Evolutionary conservation across 2,329 filamentous ascomycete species (phyloP), one percentile per base, ranked within the genome.

Genomic region (Chaetomium globosum): DNA sequence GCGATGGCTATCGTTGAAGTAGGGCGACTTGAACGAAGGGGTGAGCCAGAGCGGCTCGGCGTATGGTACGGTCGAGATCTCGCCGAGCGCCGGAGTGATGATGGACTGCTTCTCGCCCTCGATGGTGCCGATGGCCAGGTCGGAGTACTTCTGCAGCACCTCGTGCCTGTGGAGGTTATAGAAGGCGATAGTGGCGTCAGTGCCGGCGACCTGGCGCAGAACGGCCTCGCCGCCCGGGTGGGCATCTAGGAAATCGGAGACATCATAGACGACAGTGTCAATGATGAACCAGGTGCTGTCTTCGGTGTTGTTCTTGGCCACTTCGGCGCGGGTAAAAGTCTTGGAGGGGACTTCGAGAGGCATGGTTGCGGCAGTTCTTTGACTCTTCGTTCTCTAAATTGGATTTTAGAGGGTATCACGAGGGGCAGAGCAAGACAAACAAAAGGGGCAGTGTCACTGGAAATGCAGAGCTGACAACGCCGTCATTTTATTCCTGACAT

Each of bases 131-230:
- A 96, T 84, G 77, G 86, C 89, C 21, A 96, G 84, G 72, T 85
- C 82, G 55, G 83, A 79, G 81, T 96, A 96, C 76, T 93, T 93
- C 67, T 87, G 81, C 12, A 96, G 84, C n/a, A 96, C 91, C 78
- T 96, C 92, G 71, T 96, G 92, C 30, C 92, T 84, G 80, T 97
- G 93, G 61, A 97, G 87, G 81, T 96, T 96, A 85, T 96, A 96
- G 78, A 96, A 96, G 64, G 89, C 89, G 43, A 84, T 80, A 1
- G 92, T 96, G 59, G 92, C 91, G 74, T 96, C 92, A 70, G 87
- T 84, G 68, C 92, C 92, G 33, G 90, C 92, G 56, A 94, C 86
- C 78, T 96, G 91, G 61, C 85, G 83, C 46, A 96, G 85, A 28
- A 96, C 92, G 52, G 90, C 87, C 73, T 88, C 87, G 73, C 92